Base-by-base conservation (phyloP, 345 rosid genomes). In the Populus deltoides region DNA sequence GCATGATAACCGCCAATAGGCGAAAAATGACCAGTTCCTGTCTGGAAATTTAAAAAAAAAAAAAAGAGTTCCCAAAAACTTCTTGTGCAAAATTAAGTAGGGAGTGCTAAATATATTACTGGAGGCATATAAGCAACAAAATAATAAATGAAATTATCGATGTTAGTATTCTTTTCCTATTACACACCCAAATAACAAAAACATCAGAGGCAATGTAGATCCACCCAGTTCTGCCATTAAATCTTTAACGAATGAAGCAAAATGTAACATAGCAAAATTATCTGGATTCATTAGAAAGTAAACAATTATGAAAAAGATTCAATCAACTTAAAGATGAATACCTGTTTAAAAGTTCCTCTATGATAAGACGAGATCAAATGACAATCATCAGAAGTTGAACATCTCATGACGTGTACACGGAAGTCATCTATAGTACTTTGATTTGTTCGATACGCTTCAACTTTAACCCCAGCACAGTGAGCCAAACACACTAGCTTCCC, bases 1-100 rank as follows among this genome's bases (percentile, higher is more conserved):
- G 85, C 93, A 82, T 95, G 94, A 84, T 93, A 95, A 65, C 99
- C 98, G 82, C 99, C 98, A 78, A 93, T 92, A 33, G 98, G 99
- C 69, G 98, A 95, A 88, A 95, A 95, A 81, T 95, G 99, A 31
- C 98, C 97, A 13, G 87, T 86, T 82, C 99, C 98, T 33, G 97
- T 90, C 99, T 95, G 88, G 45, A 62, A 24, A 11, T 22, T 29
- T 12, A 72, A 20, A 73, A 36, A 51, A 13, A 13, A 13, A 43
- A 43, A 62, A 16, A 4, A 35, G 24, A 7, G 36, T 68, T 20
- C 68, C 79, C 11, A 65, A 11, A 41, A 66, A 79, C 67, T 77
- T 71, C 31, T 68, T 39, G 70, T 27, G 17, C 72, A 18, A 66
- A 53, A 65, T 45, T 45, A n/a, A 71, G 65, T 31, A 59, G 35